Percentiles rank a stretch among this genome's conserved stretches.
Evolutionary conservation across 768 basidiomycete species (phyloP).

Genomic region (Suillus americanus): DNA sequence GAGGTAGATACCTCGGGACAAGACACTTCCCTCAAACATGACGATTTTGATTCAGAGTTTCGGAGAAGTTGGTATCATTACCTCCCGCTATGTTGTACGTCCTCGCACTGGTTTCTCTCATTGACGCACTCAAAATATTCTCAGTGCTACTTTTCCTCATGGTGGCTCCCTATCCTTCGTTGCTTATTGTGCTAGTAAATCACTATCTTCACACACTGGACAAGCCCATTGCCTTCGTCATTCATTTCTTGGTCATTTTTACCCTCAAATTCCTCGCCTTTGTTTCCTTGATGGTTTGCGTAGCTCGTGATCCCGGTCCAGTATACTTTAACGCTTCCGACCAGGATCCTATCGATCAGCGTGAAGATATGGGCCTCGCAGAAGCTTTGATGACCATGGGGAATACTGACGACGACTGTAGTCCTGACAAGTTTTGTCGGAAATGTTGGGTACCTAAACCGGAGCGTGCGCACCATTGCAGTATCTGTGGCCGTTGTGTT

Average conservation of each 20-base stretch:
- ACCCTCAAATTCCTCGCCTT: slow-evolving; percentile 67
- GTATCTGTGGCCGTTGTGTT: slow-evolving; percentile 72
- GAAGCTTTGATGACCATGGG: slow-evolving; percentile 58
- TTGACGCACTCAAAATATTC: slow-evolving; percentile 18
- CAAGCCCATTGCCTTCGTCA: slow-evolving; percentile 43
- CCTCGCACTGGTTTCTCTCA: not conserved
- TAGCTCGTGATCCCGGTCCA: slow-evolving; percentile 75
- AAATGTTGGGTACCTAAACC: slow-evolving; percentile 81
- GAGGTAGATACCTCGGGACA: slow-evolving; percentile 19
- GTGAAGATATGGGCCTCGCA: slow-evolving; percentile 47
- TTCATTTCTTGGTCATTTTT: slow-evolving; percentile 62
- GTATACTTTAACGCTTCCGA: slow-evolving; percentile 31
- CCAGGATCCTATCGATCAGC: slow-evolving; percentile 30
- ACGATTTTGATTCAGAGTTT: slow-evolving; percentile 32
- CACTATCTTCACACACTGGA: slow-evolving; percentile 61
- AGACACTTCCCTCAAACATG: slow-evolving; percentile 17
- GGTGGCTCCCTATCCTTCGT: slow-evolving; percentile 72
- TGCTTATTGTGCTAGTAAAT: slow-evolving; percentile 63
- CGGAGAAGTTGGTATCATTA: slow-evolving; percentile 57
- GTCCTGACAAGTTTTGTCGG: slow-evolving; percentile 70
- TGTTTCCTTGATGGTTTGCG: slow-evolving; percentile 70
- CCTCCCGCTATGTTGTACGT: slow-evolving; percentile 55
- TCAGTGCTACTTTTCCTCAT: slow-evolving; percentile 55
- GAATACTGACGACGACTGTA: slow-evolving; percentile 53
- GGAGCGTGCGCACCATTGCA: slow-evolving; percentile 79